Conservation (phyloP, 2,329 filamentous ascomycete genomes). For the Aspergillus piperis region DNA sequence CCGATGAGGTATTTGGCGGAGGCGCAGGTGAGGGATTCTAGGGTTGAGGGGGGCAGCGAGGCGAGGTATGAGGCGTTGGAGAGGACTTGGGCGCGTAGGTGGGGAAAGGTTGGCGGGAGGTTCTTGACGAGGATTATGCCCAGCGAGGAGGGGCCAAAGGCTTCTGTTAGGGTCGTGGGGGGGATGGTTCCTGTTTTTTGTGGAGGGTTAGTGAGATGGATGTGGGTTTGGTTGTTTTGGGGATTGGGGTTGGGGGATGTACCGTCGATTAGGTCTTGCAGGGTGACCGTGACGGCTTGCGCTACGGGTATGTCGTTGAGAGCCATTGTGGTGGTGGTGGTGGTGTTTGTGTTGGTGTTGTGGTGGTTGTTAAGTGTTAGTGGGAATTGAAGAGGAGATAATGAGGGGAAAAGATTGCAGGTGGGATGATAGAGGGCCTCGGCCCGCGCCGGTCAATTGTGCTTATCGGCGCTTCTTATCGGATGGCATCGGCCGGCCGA, state of each 20-base stretch:
- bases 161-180: constrained; percentile 55
- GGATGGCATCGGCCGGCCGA: not conserved
- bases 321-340: constrained; percentile 19
- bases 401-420: constrained; percentile 1
- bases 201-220: too few species aligned
- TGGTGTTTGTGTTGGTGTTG: not conserved
- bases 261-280: constrained; percentile 53
- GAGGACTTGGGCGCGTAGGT: constrained; percentile 72
- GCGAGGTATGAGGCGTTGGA: constrained; percentile 89
- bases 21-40: constrained; percentile 46
- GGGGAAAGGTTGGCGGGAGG: constrained; percentile 69
- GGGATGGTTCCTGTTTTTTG: constrained; percentile 38
- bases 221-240: not conserved
- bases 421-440: constrained; percentile 4
- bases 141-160: constrained; percentile 86
- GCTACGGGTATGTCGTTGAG: constrained; percentile 28
- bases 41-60: constrained; percentile 62
- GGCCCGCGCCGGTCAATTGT: constrained; percentile 21
- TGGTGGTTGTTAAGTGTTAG: not conserved
- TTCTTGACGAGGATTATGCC: constrained; percentile 94
- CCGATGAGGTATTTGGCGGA: constrained; percentile 62
- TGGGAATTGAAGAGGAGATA: not conserved
- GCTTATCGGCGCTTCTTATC: constrained; percentile 19
- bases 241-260: not conserved
- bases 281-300: constrained; percentile 50